A percentile compares a stretch with the other conserved stretches of the same genome.
phyloP scores from a whole-genome alignment of 2,329 filamentous ascomycete species.

The Phyllosticta citriasiana region DNA sequence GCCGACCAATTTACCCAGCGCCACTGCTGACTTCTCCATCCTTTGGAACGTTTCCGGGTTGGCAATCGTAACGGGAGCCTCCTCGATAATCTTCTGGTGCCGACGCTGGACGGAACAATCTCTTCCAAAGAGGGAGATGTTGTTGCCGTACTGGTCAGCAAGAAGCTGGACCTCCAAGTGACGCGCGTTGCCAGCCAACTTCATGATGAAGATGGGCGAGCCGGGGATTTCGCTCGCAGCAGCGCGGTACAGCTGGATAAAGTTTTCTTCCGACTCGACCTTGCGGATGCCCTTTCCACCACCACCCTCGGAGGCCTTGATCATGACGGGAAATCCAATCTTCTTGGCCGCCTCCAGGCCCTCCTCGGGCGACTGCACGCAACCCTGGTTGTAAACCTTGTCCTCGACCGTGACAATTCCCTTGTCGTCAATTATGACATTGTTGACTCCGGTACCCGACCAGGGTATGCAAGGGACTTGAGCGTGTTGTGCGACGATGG shows the following conservation, averaged over 20 bases:
- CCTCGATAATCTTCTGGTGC: slow-evolving; percentile 99
- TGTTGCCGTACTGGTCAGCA: slow-evolving; percentile 98
- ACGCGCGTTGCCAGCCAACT: slow-evolving; percentile 89
- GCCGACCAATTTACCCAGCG: slow-evolving; percentile 84
- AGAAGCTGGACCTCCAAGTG: slow-evolving; percentile 96
- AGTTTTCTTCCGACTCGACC: slow-evolving; percentile 74
- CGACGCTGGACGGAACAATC: slow-evolving; percentile 97
- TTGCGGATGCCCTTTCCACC: slow-evolving; percentile 99
- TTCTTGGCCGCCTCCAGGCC: slow-evolving; percentile 75
- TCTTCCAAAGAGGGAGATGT: slow-evolving; percentile 96
- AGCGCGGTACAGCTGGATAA: slow-evolving; percentile 82
- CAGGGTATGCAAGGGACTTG: slow-evolving; percentile 97
- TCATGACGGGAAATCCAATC: slow-evolving; percentile 99
- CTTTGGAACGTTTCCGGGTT: slow-evolving; percentile 79
- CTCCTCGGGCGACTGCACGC: slow-evolving; percentile 81
- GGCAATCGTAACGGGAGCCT: slow-evolving; percentile 94
- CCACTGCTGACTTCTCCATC: slow-evolving; percentile 95
- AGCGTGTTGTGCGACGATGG: slow-evolving; percentile 96
- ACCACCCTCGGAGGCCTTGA: slow-evolving; percentile 99
- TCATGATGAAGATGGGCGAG: slow-evolving; percentile 99
- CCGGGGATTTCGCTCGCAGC: slow-evolving; percentile 96
- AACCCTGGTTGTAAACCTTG: slow-evolving; percentile 78
- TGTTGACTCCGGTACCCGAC: slow-evolving; percentile 86
- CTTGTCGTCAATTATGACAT: slow-evolving; percentile 66
- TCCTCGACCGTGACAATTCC: slow-evolving; percentile 91